Evolutionary conservation across 163 green algal species (phyloP), one percentile per base, ranked within the genome.

Genomic region (Chlamydomonas reinhardtii): DNA sequence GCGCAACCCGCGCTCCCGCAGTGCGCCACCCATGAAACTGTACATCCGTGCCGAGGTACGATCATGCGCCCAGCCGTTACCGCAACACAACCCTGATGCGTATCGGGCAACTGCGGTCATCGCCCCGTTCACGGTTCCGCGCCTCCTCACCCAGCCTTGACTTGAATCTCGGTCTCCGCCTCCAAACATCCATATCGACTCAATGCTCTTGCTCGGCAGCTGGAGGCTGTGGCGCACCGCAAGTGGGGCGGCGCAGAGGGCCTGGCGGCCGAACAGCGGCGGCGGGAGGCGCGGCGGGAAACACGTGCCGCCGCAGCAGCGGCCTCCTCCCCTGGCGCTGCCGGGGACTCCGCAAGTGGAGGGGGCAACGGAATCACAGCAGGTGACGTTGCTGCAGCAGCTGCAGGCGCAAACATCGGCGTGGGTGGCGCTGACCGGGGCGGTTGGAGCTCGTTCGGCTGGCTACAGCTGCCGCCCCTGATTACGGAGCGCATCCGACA

Each of bases 211-310:
- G 15, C 29, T 16, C 29, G 27, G 20, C 39, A 84, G 77, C 43
- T 84, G 43, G 77, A 84, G 77, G 43, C 77, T 12, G 29, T 72
- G 24, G 77, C 77, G 8, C 66, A 76, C 43, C 77, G 66, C n/a
- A 84, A 84, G 66, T 84, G 77, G 77, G 77, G 77, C 39, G 77
- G 77, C 19, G 64, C 77, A 1, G 39, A 69, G n/a, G 77, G 77
- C 8, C 77, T 84, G 6, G 65, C 43, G 2, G 66, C 65, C 39
- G 77, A 84, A 48, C 77, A 76, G 48, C 77, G 66, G 12, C 35
- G 34, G 43, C 29, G 69, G 34, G 69, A 86, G 27, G 69, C 19
- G 2, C 69, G 79, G 2, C 32, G 69, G 69, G 54, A 59, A 4
- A 52, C 54, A 11, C 43, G 69, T 4, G 52, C 29, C 72, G 72